These are phyloP conservation scores for Cystobasidium ongulense DNA, from an alignment of 768 basidiomycete genomes.

Conservation along the genomic window DNA sequence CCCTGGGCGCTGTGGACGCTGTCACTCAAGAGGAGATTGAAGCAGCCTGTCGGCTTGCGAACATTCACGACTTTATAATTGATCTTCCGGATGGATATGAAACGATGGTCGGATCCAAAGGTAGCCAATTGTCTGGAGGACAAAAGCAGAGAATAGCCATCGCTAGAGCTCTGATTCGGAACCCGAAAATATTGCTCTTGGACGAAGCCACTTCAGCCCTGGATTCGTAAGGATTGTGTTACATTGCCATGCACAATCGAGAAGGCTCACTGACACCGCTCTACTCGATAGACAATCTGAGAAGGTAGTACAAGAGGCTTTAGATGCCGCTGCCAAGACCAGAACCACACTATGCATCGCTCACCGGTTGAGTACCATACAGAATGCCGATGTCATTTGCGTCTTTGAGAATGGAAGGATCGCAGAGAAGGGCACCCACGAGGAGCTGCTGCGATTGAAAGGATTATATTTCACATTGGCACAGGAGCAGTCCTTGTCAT, in stretches of 20 bases:
- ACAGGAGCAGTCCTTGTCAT: conserved; percentile 3
- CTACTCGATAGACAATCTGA: conserved; percentile 55
- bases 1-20: conserved; percentile 33
- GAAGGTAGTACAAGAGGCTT: conserved; percentile 86
- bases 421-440: conserved; percentile 30
- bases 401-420: conserved; percentile 34
- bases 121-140: conserved; percentile 39
- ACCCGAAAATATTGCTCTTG: conserved; percentile 35
- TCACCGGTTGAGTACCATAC: conserved; percentile 84
- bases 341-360: conserved; percentile 73
- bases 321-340: conserved; percentile 84
- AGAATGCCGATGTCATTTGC: conserved; percentile 73
- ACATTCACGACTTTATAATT: conserved; percentile 17
- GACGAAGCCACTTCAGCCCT: conserved; percentile 37
- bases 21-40: conserved; percentile 49
- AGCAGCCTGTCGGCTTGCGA: conserved; percentile 47
- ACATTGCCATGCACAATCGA: too few species aligned
- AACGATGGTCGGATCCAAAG: conserved; percentile 41
- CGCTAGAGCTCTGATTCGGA: conserved; percentile 49
- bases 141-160: conserved; percentile 43
- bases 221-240: conserved; percentile 48
- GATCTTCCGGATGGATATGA: conserved; percentile 40
- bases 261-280: neutral
- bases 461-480: conserved; percentile 22
- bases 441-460: conserved; percentile 3